Base-by-base conservation (phyloP, 345 rosid genomes). In the Streptanthus diversifolius region DNA sequence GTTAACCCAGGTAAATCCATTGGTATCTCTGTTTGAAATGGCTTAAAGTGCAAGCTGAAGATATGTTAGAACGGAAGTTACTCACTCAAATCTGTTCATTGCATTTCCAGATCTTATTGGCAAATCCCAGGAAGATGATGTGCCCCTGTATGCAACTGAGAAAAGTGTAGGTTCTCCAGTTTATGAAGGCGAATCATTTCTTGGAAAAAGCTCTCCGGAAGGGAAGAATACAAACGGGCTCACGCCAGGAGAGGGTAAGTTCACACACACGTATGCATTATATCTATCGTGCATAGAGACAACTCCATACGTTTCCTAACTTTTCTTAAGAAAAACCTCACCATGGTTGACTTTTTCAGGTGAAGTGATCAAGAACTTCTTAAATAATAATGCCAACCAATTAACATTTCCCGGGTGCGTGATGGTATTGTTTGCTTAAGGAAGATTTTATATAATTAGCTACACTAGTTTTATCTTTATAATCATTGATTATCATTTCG, bases 101-200 rank as follows among this genome's bases (percentile, higher is more conserved):
- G 77, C 72, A 10, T 83, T 70, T 39, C 67, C 86, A 56, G 85
- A 86, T 80, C 77, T 83, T 62, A 64, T 77, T 75, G 79, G 74
- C 59, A 78, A 80, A 77, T 22, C 74, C 30, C 80, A 84, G 74
- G 81, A 64, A 40, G 32, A 64, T 35, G 90, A 85, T 71, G 80
- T 62, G 61, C 84, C 93, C 70, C 71, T 84, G 27, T 90, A 84
- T 79, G 93, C 85, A 78, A 91, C 88, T 48, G 97, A 90, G 73
- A 89, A 88, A 76, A 78, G 89, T 80, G 85, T 86, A 66, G 84
- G 78, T 63, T 53, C 84, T 70, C 43, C 77, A 47, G 55, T 51
- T 54, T 89, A 90, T 80, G 93, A 93, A 84, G 96, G 90, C 72
- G 88, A 89, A 81, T 85, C 82, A 19, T 73, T 83, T 78, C 90